Conservation (phyloP, 1,139 yeast species). For the Blastobotrys capitulatus region DNA sequence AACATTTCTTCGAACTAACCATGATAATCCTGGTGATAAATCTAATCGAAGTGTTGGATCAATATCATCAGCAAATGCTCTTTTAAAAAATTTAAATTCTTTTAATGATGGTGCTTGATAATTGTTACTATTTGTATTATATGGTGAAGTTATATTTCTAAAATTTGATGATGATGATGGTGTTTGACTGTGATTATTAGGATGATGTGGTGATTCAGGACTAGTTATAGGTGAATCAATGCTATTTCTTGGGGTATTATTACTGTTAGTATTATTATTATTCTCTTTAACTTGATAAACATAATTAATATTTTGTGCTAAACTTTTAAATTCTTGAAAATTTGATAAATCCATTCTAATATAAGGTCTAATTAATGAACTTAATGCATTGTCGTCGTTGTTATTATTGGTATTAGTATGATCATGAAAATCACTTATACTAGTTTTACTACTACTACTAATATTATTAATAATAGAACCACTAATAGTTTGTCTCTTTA, state of each 20-base stretch:
- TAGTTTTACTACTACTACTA: not conserved
- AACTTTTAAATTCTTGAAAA: conserved; percentile 12
- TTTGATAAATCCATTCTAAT: conserved; percentile 20
- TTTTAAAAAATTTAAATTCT: conserved; percentile 58
- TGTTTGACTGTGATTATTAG: no score
- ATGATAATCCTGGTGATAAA: conserved; percentile 54
- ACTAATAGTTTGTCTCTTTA: conserved; percentile 6
- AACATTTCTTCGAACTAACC: conserved; percentile 54
- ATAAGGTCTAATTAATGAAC: conserved; percentile 17
- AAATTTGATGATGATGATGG: not conserved
- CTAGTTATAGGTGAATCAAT: not conserved
- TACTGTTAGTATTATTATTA: not conserved
- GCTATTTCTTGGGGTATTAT: not conserved
- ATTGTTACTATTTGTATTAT: not conserved
- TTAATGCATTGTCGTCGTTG: conserved; percentile 9
- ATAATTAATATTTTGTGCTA: conserved; percentile 12
- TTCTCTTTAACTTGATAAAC: conserved; percentile 6
- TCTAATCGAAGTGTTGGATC: conserved; percentile 65
- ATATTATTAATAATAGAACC: not conserved
- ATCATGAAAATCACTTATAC: not conserved
- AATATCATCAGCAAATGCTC: conserved; percentile 68
- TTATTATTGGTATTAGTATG: not conserved
- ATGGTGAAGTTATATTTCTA: not conserved
- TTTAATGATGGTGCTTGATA: conserved; percentile 33
- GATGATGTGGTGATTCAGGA: conserved; percentile 5